Base-by-base conservation (phyloP, 1,139 yeast genomes). In the Debaryomyces nepalensis region DNA sequence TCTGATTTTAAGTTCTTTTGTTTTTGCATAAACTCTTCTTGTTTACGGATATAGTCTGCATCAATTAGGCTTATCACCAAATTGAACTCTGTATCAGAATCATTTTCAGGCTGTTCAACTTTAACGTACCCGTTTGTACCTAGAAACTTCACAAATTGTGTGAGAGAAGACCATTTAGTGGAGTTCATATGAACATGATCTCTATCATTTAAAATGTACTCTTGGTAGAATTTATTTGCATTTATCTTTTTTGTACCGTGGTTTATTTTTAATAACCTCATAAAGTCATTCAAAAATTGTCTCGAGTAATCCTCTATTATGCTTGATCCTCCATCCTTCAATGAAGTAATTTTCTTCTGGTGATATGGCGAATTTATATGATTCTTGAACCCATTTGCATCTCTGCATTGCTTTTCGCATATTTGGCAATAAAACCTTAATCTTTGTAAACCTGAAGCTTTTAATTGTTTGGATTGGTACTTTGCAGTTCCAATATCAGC, bases 401-500 rank as follows among this genome's bases (percentile, higher is more conserved):
- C 99, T 42, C 98, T 72, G 61, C 98, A 91, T 65, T 93, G 99
- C 57, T 91, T 89, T 56, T 77, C 79, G 57, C 99, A 93, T 2
- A 88, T 77, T 61, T 93, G 99, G 61, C 99, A 93, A 63, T 90
- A 93, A 74, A 80, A 93, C 49, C 81, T 77, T 39, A 95, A 77
- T 57, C 87, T 84, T 62, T 91, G 97, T 12, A 91, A 79, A 5
- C 98, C 98, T 30, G 81, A 73, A 14, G 91, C 81, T 63, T 89
- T 87, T 71, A 87, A 77, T 59, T 84, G 83, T 54, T 87, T 89
- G 31, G 93, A 77, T 45, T 85, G 70, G 59, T 81, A 82, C 59
- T 87, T 88, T n/a, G 96, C 95, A 2, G 90, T 78, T 4, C 96
- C 96, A 32, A 78, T 64, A 50, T 87, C 95, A 34, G 95, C 89